Evolutionary conservation across 169 alveolate genomes (phyloP), one percentile per base, ranked within the genome.

Genomic region (Toxoplasma gondii): DNA sequence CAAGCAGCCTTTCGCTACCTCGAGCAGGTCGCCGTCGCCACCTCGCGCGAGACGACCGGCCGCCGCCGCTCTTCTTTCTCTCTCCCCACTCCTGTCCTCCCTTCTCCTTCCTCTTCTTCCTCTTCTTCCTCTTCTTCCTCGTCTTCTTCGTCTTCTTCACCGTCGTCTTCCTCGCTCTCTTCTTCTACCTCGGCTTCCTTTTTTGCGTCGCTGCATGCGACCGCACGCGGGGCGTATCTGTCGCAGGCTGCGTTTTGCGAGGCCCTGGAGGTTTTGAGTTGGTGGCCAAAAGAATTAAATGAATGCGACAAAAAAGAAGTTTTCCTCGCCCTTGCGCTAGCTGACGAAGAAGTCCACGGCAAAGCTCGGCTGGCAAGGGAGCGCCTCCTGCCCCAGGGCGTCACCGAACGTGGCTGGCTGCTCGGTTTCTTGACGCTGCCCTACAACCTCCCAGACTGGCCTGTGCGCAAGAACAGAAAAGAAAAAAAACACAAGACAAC

Each of bases 391-490:
- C 91, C 91, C 16, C 84, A 81, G 58, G 67, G 84, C 19, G 67
- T 91, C 64, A 81, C 45, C 17, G 53, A 91, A 45, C 53, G 91
- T 17, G 94, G 91, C 31, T 91, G 86, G 86, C 38, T 81, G 19
- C 64, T 49, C 64, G 94, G 78, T 5, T 58, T 91, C 91, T 64
- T 43, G 19, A 64, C 38, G 29, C 86, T 91, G 41, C 94, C 94
- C 41, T 91, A n/a, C 49, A 91, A 91, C 69, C 91, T 91, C n/a
- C 94, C 94, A 34, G 94, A 91, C 54, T 91, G 94, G 94, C 94
- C 94, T 24, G 94, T 91, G 34, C 29, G 88, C 36, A n/a, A n/a
- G n/a, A n/a, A n/a, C n/a, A n/a, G 45, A 7, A 19, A 74, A 29
- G 38, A 17, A 17, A 9, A 29, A 74, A 64, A 27, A 10, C 74